Evolutionary conservation across 192 early-diverging fungal genomes (phyloP), one percentile per base, ranked within the genome.

Genomic region (Piromyces finnis): DNA sequence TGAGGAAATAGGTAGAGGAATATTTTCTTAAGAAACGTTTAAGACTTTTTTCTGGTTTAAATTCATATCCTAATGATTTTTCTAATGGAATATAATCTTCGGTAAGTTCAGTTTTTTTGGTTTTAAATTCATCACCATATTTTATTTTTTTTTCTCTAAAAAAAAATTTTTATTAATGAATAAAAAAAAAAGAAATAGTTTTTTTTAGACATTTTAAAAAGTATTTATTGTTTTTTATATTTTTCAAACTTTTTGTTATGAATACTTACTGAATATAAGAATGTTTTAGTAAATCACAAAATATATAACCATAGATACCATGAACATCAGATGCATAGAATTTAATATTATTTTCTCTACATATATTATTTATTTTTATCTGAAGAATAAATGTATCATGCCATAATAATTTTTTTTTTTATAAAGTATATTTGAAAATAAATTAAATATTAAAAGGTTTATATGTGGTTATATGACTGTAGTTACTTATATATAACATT

Each of bases 291-390:
- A 96, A 83, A 85, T 98, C 96, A 81, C 89, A 89, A 83, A 97
- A 97, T n/a, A 95, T 90, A 84, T 90, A 98, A 16, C 95, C 95
- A 80, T 88, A 88, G 59, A 92, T 86, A 13, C 96, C 97, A 80
- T 89, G 89, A 0, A 89, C 84, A 79, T 87, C 91, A 29, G 92
- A 90, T 17, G 86, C 85, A 84, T 92, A 95, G 87, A 93, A 86
- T 86, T 92, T 81, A 41, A 86, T 85, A 29, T 82, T 79, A 27
- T 84, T 86, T 79, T 79, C 79, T 32, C 92, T 86, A 83, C 96
- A 94, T 5, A 91, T 82, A 22, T 83, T 78, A 78, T 96, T 88
- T 28, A 94, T 81, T 13, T 87, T 86, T 13, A 86, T 77, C 88
- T 89, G n/a, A n/a, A n/a, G n/a, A n/a, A n/a, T n/a, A n/a, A n/a